phyloP scores from a whole-genome alignment of 2,329 filamentous ascomycete species.

The Hypoxylon sp. region DNA sequence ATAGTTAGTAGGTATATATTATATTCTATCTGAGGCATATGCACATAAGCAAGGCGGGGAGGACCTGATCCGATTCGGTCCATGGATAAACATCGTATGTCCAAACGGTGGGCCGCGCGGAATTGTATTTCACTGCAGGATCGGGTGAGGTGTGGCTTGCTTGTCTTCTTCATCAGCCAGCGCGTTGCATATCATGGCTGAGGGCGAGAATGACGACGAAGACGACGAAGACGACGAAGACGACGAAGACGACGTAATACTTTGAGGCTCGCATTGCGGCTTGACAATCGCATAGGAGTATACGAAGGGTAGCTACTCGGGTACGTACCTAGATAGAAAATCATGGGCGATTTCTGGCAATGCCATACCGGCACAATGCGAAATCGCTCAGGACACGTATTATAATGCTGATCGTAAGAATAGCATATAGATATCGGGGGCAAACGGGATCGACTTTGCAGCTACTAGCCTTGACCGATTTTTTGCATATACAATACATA shows the following conservation, averaged over 20 bases:
- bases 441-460: constrained; percentile 24
- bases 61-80: constrained; percentile 23
- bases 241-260: background rate
- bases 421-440: constrained; percentile 2
- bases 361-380: background rate
- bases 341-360: constrained; percentile 16
- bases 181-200: background rate
- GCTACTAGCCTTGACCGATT: constrained; percentile 6
- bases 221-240: too few species aligned
- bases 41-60: constrained; percentile 20
- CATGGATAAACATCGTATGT: constrained; percentile 22
- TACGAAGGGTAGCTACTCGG: too few species aligned
- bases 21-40: constrained; percentile 20
- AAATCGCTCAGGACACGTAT: background rate
- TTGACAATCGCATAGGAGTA: constrained; percentile 3
- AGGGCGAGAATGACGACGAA: constrained; percentile 4
- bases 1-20: constrained; percentile 11
- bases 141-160: constrained; percentile 19
- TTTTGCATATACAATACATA: constrained; percentile 26
- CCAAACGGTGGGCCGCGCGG: constrained; percentile 15
- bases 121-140: constrained; percentile 3
- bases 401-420: constrained; percentile 10
- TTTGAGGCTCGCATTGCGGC: constrained; percentile 1
- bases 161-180: constrained; percentile 4
- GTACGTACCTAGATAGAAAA: too few species aligned